Evolutionary conservation across 2,329 filamentous ascomycete species (phyloP).

Genomic region (Trichoderma sp.): DNA sequence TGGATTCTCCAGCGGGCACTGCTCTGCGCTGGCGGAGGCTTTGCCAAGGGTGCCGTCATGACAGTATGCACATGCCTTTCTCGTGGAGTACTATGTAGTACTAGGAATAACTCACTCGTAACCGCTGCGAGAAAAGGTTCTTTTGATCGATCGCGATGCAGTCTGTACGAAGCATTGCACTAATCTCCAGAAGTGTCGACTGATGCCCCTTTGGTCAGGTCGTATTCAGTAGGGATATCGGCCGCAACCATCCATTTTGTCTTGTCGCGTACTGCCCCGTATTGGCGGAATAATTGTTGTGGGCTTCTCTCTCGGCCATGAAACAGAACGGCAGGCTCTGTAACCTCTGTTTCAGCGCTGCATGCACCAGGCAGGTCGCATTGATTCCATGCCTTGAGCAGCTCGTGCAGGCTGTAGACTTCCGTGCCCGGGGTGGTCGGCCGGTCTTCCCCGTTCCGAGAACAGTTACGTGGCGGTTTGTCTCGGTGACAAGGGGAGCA

Average conservation of each 20-base stretch:
- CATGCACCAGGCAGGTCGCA: slow-evolving; percentile 11
- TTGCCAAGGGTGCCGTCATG: slow-evolving; percentile 11
- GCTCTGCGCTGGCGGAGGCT: slow-evolving; percentile 17
- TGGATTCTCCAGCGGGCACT: slow-evolving; percentile 8
- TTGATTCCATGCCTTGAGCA: slow-evolving; percentile 8
- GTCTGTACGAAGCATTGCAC: background rate
- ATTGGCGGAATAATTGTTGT: slow-evolving; percentile 15
- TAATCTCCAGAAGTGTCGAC: background rate
- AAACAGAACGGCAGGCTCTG: slow-evolving; percentile 21
- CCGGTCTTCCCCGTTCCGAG: slow-evolving; percentile 39
- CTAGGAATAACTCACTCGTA: background rate
- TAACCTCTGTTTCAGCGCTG: slow-evolving; percentile 26
- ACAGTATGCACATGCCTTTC: background rate
- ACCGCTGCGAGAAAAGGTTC: background rate
- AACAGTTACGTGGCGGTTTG: slow-evolving; percentile 28
- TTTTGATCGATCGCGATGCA: background rate
- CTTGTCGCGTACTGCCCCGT: background rate
- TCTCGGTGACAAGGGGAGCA: slow-evolving; percentile 35
- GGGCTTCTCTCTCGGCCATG: slow-evolving; percentile 11
- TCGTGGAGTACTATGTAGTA: background rate
- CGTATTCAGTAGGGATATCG: background rate
- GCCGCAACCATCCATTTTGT: background rate
- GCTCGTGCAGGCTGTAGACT: slow-evolving; percentile 6
- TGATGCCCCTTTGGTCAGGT: background rate
- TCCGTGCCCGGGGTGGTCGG: slow-evolving; percentile 24